phyloP scores from a whole-genome alignment of 2,329 filamentous ascomycete genomes.

The Rhexocercosporidium sp. region DNA sequence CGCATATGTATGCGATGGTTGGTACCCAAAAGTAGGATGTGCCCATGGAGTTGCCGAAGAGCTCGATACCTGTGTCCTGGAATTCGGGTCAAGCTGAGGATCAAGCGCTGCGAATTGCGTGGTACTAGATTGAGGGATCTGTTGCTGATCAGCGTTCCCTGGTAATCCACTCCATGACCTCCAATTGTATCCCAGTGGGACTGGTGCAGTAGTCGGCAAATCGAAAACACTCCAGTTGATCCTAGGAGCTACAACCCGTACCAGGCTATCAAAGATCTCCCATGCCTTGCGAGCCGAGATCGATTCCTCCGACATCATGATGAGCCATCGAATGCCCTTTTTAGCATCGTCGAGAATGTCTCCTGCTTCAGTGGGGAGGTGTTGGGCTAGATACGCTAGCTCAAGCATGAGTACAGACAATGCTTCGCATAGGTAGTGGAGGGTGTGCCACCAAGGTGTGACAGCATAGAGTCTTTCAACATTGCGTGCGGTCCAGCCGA shows the following conservation, averaged over 20 bases:
- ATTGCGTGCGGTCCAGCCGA: slow-evolving; percentile 21
- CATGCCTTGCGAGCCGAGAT: slow-evolving; percentile 38
- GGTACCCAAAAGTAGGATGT: background rate
- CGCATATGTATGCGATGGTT: background rate
- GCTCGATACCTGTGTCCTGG: background rate
- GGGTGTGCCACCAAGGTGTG: slow-evolving; percentile 33
- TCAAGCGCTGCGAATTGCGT: background rate
- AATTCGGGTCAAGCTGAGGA: background rate
- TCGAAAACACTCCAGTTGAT: slow-evolving; percentile 28
- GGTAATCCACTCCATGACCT: slow-evolving; percentile 6
- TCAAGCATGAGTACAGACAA: slow-evolving; percentile 37
- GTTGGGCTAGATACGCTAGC: slow-evolving; percentile 34
- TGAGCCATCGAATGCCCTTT: slow-evolving; percentile 34
- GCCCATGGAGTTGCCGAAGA: background rate
- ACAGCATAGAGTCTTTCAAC: slow-evolving; percentile 29
- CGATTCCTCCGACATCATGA: slow-evolving; percentile 29
- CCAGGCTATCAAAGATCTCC: slow-evolving; percentile 36
- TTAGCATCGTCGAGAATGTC: slow-evolving; percentile 36
- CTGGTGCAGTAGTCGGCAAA: slow-evolving; percentile 30
- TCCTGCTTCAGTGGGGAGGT: slow-evolving; percentile 30
- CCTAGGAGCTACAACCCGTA: slow-evolving; percentile 31
- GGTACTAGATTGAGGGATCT: background rate
- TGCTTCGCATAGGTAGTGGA: slow-evolving; percentile 38
- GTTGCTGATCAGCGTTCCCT: slow-evolving; percentile 8
- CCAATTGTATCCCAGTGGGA: slow-evolving; percentile 32